Evolutionary conservation across 2,329 filamentous ascomycete genomes (phyloP).

Genomic region (Aplosporella prunicola): DNA sequence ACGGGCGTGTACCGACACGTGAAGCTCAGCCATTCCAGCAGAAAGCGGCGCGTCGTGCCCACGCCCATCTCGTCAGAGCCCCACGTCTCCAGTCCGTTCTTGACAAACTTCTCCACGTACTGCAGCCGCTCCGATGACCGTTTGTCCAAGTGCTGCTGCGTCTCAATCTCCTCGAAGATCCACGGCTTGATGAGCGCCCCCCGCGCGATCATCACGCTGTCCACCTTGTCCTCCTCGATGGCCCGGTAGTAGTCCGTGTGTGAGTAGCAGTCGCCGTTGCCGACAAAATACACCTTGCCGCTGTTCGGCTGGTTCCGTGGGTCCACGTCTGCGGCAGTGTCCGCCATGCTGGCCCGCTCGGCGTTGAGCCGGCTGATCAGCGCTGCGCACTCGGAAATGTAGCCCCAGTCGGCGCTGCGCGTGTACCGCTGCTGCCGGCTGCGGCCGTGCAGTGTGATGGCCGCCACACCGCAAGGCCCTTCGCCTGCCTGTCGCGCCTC

Average conservation of each 20-base stretch:
- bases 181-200: conserved; percentile 96
- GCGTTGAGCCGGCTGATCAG: conserved; percentile 73
- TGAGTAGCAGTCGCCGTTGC: conserved; percentile 94
- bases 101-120: conserved; percentile 81
- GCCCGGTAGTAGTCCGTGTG: conserved; percentile 78
- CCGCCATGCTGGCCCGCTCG: conserved; percentile 54
- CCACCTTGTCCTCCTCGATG: conserved; percentile 67
- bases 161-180: conserved; percentile 93
- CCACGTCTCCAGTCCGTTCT: conserved; percentile 89
- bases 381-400: conserved; percentile 82
- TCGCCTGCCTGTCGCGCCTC: conserved; percentile 57
- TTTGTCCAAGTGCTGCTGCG: conserved; percentile 92
- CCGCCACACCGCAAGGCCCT: conserved; percentile 76
- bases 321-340: conserved; percentile 73
- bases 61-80: conserved; percentile 91
- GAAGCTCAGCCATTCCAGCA: conserved; percentile 95
- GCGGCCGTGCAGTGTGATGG: conserved; percentile 90
- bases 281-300: conserved; percentile 77
- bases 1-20: conserved; percentile 84
- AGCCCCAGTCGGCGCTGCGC: conserved; percentile 83
- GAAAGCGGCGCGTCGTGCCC: conserved; percentile 79
- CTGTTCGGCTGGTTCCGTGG: conserved; percentile 58
- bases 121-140: conserved; percentile 74
- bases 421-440: conserved; percentile 93
- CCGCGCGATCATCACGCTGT: conserved; percentile 94